Conservation (phyloP, 2,329 filamentous ascomycete species). For the Paradendryphiella salina region DNA sequence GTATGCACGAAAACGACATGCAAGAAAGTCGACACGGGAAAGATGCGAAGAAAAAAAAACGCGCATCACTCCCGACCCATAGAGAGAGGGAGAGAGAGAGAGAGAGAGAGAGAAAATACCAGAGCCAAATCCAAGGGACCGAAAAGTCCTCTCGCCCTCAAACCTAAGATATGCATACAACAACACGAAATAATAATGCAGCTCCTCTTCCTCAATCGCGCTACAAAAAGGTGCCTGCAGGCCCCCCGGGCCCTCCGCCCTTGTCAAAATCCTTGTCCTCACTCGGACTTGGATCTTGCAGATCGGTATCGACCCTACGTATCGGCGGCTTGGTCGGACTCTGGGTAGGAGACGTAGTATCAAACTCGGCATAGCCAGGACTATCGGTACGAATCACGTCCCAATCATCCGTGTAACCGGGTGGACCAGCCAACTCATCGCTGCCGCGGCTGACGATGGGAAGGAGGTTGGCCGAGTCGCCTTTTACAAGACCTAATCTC, state of each 20-base stretch:
- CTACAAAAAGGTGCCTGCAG: background rate
- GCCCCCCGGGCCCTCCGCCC: background rate
- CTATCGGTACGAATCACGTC: conserved; percentile 14
- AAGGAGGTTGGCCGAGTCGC: conserved; percentile 56
- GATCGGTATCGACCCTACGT: background rate
- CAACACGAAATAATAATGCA: no score
- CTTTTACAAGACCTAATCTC: conserved; percentile 77
- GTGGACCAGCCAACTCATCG: conserved; percentile 16
- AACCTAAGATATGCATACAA: no score
- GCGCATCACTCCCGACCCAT: no score
- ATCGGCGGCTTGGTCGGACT: background rate
- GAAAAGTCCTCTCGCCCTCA: no score
- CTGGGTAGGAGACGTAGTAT: no score
- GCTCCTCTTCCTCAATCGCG: no score
- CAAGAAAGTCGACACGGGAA: no score
- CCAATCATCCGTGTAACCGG: conserved; percentile 23
- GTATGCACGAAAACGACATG: no score
- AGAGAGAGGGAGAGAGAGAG: no score
- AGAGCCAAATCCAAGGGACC: no score
- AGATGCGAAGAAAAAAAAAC: no score
- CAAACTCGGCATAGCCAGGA: conserved; percentile 9
- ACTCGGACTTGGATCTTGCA: background rate
- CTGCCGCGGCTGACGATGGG: conserved; percentile 32
- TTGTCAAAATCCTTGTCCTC: background rate
- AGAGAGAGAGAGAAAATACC: no score